phyloP scores from a whole-genome alignment of 768 basidiomycete genomes.

The Rhodotorula graminis region DNA sequence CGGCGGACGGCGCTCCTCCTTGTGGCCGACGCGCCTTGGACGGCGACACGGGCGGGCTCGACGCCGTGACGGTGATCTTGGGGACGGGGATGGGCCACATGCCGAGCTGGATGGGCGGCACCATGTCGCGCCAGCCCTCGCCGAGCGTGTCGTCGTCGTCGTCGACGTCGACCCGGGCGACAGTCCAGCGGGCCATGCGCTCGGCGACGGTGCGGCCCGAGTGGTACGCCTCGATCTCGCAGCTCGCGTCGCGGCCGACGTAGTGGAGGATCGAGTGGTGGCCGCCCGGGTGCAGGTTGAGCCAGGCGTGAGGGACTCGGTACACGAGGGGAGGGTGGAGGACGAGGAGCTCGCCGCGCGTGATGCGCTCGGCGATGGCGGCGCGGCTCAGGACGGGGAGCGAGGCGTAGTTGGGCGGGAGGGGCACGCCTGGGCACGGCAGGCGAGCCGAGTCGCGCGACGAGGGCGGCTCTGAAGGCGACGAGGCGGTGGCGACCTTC shows the following conservation, averaged over 20 bases:
- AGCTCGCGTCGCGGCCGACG: conserved; percentile 86
- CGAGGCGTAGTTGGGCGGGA: conserved; percentile 12
- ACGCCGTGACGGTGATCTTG: conserved; percentile 22
- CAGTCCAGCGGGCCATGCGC: conserved; percentile 35
- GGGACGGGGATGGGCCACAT: conserved; percentile 39
- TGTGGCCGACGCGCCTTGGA: not conserved
- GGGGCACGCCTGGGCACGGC: conserved; percentile 25
- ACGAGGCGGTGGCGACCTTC: not conserved
- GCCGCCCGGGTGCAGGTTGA: conserved; percentile 63
- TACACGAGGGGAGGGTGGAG: conserved; percentile 38
- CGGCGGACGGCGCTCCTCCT: not conserved
- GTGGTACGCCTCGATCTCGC: conserved; percentile 93
- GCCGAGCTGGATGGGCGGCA: conserved; percentile 34
- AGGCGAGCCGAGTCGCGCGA: conserved; percentile 11
- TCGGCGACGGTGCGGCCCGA: conserved; percentile 26
- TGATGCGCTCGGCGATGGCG: conserved; percentile 19
- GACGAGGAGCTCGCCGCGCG: conserved; percentile 30
- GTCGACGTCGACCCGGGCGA: conserved; percentile 29
- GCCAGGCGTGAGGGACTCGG: conserved; percentile 33
- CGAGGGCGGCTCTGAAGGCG: not conserved
- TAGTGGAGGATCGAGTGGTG: conserved; percentile 85
- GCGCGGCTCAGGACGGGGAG: conserved; percentile 13
- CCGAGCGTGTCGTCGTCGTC: conserved; percentile 13
- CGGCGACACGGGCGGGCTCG: conserved; percentile 15
- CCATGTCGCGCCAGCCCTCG: conserved; percentile 38